phyloP scores from a whole-genome alignment of 1,284 basidiomycete species.

The Pascua guehoae region DNA sequence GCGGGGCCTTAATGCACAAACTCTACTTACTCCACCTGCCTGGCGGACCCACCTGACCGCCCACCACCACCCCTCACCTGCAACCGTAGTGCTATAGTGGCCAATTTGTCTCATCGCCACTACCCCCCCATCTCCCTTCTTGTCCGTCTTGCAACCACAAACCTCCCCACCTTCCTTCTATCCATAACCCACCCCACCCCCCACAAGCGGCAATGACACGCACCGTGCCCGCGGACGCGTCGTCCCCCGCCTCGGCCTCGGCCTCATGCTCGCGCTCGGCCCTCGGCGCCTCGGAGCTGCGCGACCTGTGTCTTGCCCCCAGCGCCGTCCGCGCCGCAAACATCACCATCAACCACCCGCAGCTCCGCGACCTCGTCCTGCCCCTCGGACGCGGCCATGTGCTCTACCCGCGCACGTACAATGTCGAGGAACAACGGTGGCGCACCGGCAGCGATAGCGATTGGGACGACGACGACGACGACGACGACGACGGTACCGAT shows the following conservation, averaged over 20 bases:
- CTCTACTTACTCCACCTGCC: no score
- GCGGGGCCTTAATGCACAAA: no score
- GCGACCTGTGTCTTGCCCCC: constrained; percentile 35
- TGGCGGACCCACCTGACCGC: no score
- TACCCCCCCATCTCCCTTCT: no score
- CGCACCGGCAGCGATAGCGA: no score
- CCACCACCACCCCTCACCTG: no score
- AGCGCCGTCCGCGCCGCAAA: constrained; percentile 28
- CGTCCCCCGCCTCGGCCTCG: no score
- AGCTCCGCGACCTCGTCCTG: constrained; percentile 45
- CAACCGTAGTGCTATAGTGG: no score
- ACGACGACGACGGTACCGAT: neutral
- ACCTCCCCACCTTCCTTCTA: no score
- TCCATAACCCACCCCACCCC: no score
- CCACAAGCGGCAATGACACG: constrained; percentile 23
- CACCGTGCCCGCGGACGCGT: neutral
- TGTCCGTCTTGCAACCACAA: no score
- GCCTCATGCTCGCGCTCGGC: neutral
- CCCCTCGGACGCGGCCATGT: constrained; percentile 35
- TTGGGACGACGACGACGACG: constrained; percentile 5
- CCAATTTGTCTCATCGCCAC: no score
- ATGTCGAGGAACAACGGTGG: constrained; percentile 34
- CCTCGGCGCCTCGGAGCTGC: constrained; percentile 31
- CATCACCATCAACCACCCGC: constrained; percentile 47
- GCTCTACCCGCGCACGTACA: constrained; percentile 35